phyloP scores from a whole-genome alignment of 1,284 basidiomycete genomes.

The Cutaneotrichosporon dermatis region DNA sequence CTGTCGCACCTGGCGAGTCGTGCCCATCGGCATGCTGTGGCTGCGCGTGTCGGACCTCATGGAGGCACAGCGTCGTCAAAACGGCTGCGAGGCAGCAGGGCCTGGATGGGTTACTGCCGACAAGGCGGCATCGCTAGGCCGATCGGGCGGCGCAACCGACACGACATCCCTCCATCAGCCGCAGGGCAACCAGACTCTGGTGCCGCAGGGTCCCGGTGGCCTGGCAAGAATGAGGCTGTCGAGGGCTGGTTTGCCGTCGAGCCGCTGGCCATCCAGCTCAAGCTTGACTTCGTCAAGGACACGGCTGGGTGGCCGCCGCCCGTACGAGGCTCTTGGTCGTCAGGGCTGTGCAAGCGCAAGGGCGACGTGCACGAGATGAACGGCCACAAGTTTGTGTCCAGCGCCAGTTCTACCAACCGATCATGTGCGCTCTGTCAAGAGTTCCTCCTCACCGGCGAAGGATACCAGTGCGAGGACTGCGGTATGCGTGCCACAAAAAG shows the following conservation, averaged over 20 bases:
- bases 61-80: conserved; percentile 89
- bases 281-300: conserved; percentile 93
- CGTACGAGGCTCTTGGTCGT: conserved; percentile 91
- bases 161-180: conserved; percentile 34
- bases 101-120: conserved; percentile 83
- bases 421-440: conserved; percentile 96
- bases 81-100: conserved; percentile 69
- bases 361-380: conserved; percentile 99
- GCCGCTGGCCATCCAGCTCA: conserved; percentile 84
- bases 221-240: conserved; percentile 63
- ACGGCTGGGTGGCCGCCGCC: conserved; percentile 76
- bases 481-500: conserved; percentile 98
- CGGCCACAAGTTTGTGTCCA: conserved; percentile 95
- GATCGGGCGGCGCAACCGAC: conserved; percentile 35
- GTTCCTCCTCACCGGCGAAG: conserved; percentile 92
- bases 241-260: conserved; percentile 98
- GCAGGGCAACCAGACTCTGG: neutral
- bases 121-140: conserved; percentile 48
- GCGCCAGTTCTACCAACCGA: conserved; percentile 96
- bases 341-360: conserved; percentile 97
- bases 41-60: conserved; percentile 91
- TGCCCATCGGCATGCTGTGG: conserved; percentile 95
- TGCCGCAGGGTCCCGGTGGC: conserved; percentile 18
- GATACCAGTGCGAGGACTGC: conserved; percentile 99
- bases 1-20: conserved; percentile 72